Percentiles rank a stretch among this genome's conserved stretches.
Conservation (phyloP, 176 grass and related monocot genomes). For the Dactylis glomerata region DNA sequence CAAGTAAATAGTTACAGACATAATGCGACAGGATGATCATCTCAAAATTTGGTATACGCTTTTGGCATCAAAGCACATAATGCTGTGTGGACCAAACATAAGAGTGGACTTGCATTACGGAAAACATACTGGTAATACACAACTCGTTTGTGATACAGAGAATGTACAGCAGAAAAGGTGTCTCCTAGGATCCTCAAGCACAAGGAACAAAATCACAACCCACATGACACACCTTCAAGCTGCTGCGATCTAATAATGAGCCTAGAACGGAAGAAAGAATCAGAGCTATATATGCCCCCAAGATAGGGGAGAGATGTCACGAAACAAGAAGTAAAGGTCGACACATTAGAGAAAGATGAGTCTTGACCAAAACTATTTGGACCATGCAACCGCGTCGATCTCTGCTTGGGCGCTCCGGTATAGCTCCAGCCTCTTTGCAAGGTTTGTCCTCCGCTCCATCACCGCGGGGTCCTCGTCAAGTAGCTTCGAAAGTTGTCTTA, state of each 20-base stretch:
- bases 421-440: conserved; percentile 81
- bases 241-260: conserved; percentile 38
- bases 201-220: conserved; percentile 47
- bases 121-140: conserved; percentile 16
- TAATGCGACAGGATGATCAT: too few relatives aligned
- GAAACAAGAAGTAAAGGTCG: conserved; percentile 25
- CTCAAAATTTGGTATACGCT: background rate
- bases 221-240: conserved; percentile 32
- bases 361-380: conserved; percentile 51
- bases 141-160: conserved; percentile 37
- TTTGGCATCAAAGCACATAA: background rate
- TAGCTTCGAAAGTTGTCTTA: conserved; percentile 74
- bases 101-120: background rate
- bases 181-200: conserved; percentile 43
- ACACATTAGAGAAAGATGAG: conserved; percentile 11
- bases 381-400: conserved; percentile 79
- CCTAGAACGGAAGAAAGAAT: conserved; percentile 44
- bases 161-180: conserved; percentile 29
- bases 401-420: conserved; percentile 83
- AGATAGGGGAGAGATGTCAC: conserved; percentile 28
- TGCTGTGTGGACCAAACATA: background rate
- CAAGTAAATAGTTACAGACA: too few relatives aligned
- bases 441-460: conserved; percentile 74
- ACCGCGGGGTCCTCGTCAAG: conserved; percentile 84
- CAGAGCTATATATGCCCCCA: conserved; percentile 50